Conservation (phyloP, 169 alveolate genomes). For the Eimeria falciformis region DNA sequence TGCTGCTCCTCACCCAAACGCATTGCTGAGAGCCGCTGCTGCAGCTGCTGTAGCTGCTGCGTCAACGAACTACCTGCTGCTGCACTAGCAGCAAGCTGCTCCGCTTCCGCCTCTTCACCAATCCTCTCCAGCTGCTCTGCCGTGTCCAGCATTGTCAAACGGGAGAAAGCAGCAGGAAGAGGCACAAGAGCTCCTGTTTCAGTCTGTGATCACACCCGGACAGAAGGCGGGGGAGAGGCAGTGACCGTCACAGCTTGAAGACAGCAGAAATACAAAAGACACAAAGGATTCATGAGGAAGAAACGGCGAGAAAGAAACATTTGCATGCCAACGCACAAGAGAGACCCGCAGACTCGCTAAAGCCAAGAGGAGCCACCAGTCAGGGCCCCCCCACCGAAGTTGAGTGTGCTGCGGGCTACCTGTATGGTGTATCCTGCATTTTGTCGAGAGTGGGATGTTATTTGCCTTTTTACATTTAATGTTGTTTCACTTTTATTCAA, state of each 20-base stretch:
- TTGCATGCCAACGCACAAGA: too few species aligned
- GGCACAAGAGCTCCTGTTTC: not conserved
- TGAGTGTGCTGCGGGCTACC: too few species aligned
- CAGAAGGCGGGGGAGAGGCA: not conserved
- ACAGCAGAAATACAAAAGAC: not conserved
- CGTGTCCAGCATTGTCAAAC: conserved; percentile 10
- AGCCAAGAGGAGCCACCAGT: too few species aligned
- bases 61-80: conserved; percentile 12
- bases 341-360: too few species aligned
- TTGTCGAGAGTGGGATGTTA: too few species aligned
- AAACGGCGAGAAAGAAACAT: not conserved
- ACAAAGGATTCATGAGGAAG: not conserved
- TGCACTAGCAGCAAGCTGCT: conserved; percentile 26
- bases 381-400: too few species aligned
- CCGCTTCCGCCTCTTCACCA: not conserved
- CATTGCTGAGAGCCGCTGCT: conserved; percentile 45
- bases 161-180: not conserved
- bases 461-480: too few species aligned
- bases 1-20: not conserved
- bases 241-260: not conserved
- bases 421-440: too few species aligned
- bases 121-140: not conserved
- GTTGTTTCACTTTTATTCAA: too few species aligned
- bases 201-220: too few species aligned
- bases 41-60: conserved; percentile 51